Percentiles rank a stretch among this genome's conserved stretches.
Conservation (phyloP, 169 alveolate species). For the Plasmodium yoelii region DNA sequence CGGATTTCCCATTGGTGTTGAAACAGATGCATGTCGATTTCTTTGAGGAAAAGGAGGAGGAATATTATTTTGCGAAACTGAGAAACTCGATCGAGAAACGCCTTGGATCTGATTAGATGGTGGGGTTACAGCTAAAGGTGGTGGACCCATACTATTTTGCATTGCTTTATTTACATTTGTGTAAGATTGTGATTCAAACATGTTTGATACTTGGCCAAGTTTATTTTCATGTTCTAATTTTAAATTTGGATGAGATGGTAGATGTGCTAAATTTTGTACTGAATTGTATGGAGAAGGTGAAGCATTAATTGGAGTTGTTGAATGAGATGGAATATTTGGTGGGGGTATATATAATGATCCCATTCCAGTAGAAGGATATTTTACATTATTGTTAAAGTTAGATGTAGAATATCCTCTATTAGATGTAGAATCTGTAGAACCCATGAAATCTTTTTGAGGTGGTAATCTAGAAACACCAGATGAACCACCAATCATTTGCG, state of each 20-base stretch:
- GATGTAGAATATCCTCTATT: neutral
- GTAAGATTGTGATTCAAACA: slow-evolving; percentile 28
- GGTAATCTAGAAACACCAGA: neutral
- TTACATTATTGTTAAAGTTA: neutral
- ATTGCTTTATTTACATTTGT: slow-evolving; percentile 31
- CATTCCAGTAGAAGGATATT: slow-evolving; percentile 2
- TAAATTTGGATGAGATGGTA: neutral
- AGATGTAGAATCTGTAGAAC: neutral
- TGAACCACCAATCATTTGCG: slow-evolving; percentile 11
- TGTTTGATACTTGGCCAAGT: neutral
- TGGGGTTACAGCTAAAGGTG: slow-evolving; percentile 2
- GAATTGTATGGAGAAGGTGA: slow-evolving; percentile 13
- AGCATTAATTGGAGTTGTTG: slow-evolving; percentile 20
- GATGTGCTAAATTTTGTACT: slow-evolving; percentile 10
- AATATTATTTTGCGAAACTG: slow-evolving; percentile 3
- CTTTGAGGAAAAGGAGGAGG: slow-evolving; percentile 27
- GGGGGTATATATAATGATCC: slow-evolving; percentile 1
- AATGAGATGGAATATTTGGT: slow-evolving; percentile 1
- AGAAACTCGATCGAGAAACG: slow-evolving; percentile 5
- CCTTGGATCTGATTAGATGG: slow-evolving; percentile 13
- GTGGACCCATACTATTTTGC: neutral
- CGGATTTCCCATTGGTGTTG: slow-evolving; percentile 1
- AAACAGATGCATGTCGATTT: neutral
- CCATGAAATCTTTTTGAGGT: neutral
- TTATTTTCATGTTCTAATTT: slow-evolving; percentile 16